A percentile compares a stretch with the other conserved stretches of the same genome.
Conservation (phyloP, 2,329 filamentous ascomycete species). For the Herpomyces periplanetae region DNA sequence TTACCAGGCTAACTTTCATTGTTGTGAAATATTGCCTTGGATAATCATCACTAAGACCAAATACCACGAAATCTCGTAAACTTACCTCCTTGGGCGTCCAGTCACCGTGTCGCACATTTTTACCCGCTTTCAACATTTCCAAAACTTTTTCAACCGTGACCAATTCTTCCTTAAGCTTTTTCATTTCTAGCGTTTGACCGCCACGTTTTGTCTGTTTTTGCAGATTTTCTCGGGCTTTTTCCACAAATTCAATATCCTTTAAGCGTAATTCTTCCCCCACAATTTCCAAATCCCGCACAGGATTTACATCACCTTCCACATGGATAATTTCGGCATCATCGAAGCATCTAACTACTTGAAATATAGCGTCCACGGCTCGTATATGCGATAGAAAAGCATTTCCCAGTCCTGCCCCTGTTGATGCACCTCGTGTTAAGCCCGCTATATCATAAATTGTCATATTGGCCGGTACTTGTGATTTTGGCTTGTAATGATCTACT, state of each 20-base stretch:
- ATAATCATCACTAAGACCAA: conserved; percentile 2
- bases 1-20: conserved; percentile 77
- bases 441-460: conserved; percentile 96
- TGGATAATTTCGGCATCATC: conserved; percentile 98
- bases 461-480: conserved; percentile 83
- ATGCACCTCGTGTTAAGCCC: conserved; percentile 73
- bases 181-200: conserved; percentile 82
- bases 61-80: conserved; percentile 4
- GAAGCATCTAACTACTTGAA: conserved; percentile 84
- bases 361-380: conserved; percentile 85
- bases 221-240: conserved; percentile 66
- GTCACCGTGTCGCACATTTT: conserved; percentile 61
- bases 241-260: conserved; percentile 93
- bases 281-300: conserved; percentile 66
- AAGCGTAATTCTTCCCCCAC: conserved; percentile 83
- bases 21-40: conserved; percentile 36
- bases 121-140: conserved; percentile 41
- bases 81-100: conserved; percentile 88
- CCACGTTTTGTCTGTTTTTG: conserved; percentile 82
- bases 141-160: conserved; percentile 70
- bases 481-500: conserved; percentile 80
- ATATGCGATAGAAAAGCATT: conserved; percentile 97
- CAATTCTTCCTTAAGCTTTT: conserved; percentile 81
- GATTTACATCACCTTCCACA: conserved; percentile 94
- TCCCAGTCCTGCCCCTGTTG: conserved; percentile 80